Evolutionary conservation across 768 basidiomycete genomes (phyloP), one percentile per base, ranked within the genome.

Genomic region (Rhizopogon roseolus): DNA sequence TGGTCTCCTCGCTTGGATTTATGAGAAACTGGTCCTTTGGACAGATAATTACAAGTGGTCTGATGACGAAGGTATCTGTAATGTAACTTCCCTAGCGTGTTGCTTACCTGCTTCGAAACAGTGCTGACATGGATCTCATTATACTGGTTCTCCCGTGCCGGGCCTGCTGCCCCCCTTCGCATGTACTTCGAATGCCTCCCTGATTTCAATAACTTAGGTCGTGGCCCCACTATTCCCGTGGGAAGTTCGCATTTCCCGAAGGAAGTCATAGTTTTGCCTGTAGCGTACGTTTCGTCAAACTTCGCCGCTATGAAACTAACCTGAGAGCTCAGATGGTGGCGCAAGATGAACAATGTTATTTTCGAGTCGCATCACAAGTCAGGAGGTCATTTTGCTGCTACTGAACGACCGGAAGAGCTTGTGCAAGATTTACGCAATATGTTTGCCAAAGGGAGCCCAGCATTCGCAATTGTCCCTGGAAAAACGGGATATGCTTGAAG

Each of bases 61-160:
- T 8, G 79, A 81, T 44, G 81, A 84, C 34, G 79, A 84, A 66
- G 71, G 84, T 58, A 29, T 29, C 29, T 8, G 9, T 9, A 8
- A 2, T 29, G 29, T 29, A 9, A 9, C 29, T 29, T 29, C 25
- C 9, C 25, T 14, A 2, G 5, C 17, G 14, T 27, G 11, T 11
- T 14, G 9, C 39, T 2, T 38, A 8, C 10, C 22, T 40, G 36
- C 1, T 41, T n/a, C 49, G 69, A 71, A 62, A 9, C 52, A 82
- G 82, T 83, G 2, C 60, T 85, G 29, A 81, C 79, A 0, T 86
- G 82, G 81, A 63, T 81, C 17, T 82, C 81, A 2, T 70, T 81
- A 9, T 29, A 29, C 9, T 29, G 29, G 29, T 29, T 29, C 29
- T 29, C 29, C 9, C 29, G 29, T 29, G 29, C 29, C 29, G 29